A percentile compares a stretch with the other conserved stretches of the same genome.
phyloP scores from a whole-genome alignment of 345 rosid genomes.

The Sonneratia alba region DNA sequence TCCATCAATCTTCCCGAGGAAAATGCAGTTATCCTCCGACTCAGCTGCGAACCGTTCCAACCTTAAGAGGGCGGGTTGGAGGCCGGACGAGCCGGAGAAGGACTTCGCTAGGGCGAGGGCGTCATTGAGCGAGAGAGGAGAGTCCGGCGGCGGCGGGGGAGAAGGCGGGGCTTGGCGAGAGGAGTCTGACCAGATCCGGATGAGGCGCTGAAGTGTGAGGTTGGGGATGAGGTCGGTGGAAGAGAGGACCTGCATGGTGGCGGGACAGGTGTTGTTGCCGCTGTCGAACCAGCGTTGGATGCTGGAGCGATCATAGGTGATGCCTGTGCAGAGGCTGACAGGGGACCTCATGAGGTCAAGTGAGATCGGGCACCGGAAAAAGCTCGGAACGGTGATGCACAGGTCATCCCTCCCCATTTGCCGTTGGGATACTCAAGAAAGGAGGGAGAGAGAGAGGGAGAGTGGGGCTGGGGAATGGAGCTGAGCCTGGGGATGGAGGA shows the following conservation, averaged over 20 bases:
- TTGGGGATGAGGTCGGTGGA: slow-evolving; percentile 70
- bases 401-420: slow-evolving; percentile 54
- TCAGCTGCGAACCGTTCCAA: slow-evolving; percentile 38
- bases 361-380: slow-evolving; percentile 84
- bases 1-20: slow-evolving; percentile 38
- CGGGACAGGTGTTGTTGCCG: slow-evolving; percentile 89
- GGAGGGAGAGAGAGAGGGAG: slow-evolving; percentile 15
- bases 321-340: slow-evolving; percentile 87
- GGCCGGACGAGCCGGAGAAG: slow-evolving; percentile 12
- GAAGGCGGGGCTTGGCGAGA: slow-evolving; percentile 16
- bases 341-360: slow-evolving; percentile 92
- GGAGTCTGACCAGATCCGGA: slow-evolving; percentile 69
- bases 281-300: slow-evolving; percentile 86
- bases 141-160: background rate
- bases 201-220: slow-evolving; percentile 69
- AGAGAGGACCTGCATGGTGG: slow-evolving; percentile 87
- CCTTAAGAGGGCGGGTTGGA: slow-evolving; percentile 17
- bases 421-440: slow-evolving; percentile 13
- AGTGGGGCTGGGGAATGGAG: background rate
- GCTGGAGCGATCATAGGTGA: slow-evolving; percentile 83
- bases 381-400: slow-evolving; percentile 62
- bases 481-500: background rate
- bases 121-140: slow-evolving; percentile 1
- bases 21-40: slow-evolving; percentile 45
- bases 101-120: slow-evolving; percentile 11